Evolutionary conservation across 306 rosid genomes (phyloP), one percentile per base, ranked within the genome.

Genomic region (Lathyrus aphaca): DNA sequence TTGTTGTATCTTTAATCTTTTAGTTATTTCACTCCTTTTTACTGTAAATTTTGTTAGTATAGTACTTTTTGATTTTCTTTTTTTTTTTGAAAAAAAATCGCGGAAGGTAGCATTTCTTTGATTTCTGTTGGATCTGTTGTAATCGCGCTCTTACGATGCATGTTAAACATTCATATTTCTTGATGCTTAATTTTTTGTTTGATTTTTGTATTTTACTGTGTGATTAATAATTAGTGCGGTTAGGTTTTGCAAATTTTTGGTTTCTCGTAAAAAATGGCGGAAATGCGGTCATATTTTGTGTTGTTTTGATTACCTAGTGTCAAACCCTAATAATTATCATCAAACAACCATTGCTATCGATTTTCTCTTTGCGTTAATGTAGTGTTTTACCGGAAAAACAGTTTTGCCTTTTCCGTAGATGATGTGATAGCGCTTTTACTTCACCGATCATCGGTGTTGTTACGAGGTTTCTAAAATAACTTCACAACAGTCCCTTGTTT

Each of bases 191-290:
- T 10, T 51, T 40, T 35, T 60, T 23, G 15, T 54, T 49, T 37
- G 10, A 0, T 10, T 0, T 27, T 61, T 43, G 32, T 56, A 17
- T 21, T 57, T 56, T 48, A 23, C 35, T n/a, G 10, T 23, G 48
- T 66, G 51, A 43, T 66, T 38, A 38, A 21, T 74, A 50, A 42
- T 53, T 49, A 73, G 27, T 46, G 45, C 10, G 16, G 7, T 48
- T 75, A 35, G 66, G 51, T 56, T 66, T 66, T 74, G 42, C 19
- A 6, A 53, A 29, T 8, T 55, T 74, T 66, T n/a, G 18, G 15
- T 66, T 74, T 14, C 18, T 55, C 16, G 58, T 9, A 18, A 53
- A 64, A 64, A 55, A 12, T 32, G 10, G 12, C n/a, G 18, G 19
- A 74, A 46, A 43, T 13, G 5, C 0, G 45, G 43, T 30, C 15